Evolutionary conservation across 2,329 filamentous ascomycete species (phyloP).

Genomic region (Metarhizium robertsii): DNA sequence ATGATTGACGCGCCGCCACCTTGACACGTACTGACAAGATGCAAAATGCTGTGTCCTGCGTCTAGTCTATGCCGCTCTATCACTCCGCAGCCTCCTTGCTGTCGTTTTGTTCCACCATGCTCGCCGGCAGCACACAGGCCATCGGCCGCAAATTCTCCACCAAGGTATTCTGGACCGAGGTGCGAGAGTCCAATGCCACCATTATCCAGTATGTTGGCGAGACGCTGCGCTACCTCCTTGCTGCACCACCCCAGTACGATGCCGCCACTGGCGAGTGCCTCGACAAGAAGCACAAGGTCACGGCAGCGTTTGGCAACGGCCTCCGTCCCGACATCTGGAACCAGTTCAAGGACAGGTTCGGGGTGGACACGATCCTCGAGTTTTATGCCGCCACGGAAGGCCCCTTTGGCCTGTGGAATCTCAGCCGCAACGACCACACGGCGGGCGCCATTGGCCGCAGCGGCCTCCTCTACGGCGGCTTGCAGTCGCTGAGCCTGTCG

Average conservation of each 20-base stretch:
- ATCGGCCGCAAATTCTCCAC: slow-evolving; percentile 73
- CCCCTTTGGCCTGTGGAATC: slow-evolving; percentile 60
- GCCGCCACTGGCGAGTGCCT: slow-evolving; percentile 55
- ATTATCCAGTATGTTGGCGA: slow-evolving; percentile 84
- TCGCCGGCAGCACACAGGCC: slow-evolving; percentile 55
- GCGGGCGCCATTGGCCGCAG: slow-evolving; percentile 71
- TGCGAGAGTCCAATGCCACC: slow-evolving; percentile 60
- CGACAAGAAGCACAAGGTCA: slow-evolving; percentile 65
- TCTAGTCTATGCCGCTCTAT: slow-evolving; percentile 73
- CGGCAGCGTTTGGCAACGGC: slow-evolving; percentile 74
- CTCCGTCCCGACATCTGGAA: slow-evolving; percentile 81
- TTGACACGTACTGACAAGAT: background rate
- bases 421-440: slow-evolving; percentile 61
- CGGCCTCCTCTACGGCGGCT: slow-evolving; percentile 49
- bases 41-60: slow-evolving; percentile 18
- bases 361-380: slow-evolving; percentile 62
- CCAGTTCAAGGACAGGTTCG: slow-evolving; percentile 71
- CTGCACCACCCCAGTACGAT: slow-evolving; percentile 53
- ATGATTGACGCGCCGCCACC: background rate
- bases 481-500: slow-evolving; percentile 41
- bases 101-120: slow-evolving; percentile 53
- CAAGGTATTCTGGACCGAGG: slow-evolving; percentile 67
- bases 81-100: slow-evolving; percentile 71
- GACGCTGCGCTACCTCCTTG: slow-evolving; percentile 72
- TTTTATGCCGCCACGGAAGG: slow-evolving; percentile 78